These are phyloP conservation scores for Glycine soja DNA, from an alignment of 306 rosid species.

Conservation along the genomic window DNA sequence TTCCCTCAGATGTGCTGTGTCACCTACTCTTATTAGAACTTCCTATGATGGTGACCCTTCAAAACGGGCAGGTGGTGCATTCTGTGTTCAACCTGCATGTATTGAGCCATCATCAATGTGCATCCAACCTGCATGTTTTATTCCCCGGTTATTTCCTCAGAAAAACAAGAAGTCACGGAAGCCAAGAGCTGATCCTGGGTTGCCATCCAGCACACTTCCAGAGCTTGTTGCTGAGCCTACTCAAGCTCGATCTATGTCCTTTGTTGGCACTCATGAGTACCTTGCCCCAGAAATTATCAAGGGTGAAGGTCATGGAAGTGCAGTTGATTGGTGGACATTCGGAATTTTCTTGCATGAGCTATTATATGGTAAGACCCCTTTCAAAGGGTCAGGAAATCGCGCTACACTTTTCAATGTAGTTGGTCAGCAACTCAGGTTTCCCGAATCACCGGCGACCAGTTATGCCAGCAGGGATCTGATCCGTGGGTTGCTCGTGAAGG, in stretches of 20 bases:
- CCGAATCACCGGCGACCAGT: conserved; percentile 84
- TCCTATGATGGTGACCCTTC: conserved; percentile 83
- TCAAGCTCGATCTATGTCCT: conserved; percentile 93
- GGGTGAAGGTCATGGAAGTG: conserved; percentile 99
- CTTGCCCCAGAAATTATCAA: conserved; percentile 98
- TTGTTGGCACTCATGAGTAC: conserved; percentile 97
- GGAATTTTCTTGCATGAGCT: conserved; percentile 96
- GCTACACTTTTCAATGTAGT: conserved; percentile 98
- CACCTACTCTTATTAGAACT: conserved; percentile 80
- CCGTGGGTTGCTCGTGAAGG: conserved; percentile 90
- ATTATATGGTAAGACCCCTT: conserved; percentile 95
- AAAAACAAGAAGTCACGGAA: conserved; percentile 79
- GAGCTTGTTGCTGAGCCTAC: conserved; percentile 99
- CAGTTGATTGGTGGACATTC: conserved; percentile 99
- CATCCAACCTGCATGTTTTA: conserved; percentile 94
- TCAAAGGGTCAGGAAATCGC: conserved; percentile 94
- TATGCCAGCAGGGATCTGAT: conserved; percentile 92
- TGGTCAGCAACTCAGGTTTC: conserved; percentile 91
- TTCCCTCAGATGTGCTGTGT: conserved; percentile 87
- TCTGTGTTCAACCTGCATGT: conserved; percentile 96
- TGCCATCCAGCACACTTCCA: conserved; percentile 74
- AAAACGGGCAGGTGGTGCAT: conserved; percentile 80
- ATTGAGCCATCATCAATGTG: conserved; percentile 92
- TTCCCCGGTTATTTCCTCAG: conserved; percentile 85
- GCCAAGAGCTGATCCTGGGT: conserved; percentile 70